These are phyloP conservation scores for Ceratobasidium sp. DNA, from an alignment of 1,284 basidiomycete species.

Conservation along the genomic window DNA sequence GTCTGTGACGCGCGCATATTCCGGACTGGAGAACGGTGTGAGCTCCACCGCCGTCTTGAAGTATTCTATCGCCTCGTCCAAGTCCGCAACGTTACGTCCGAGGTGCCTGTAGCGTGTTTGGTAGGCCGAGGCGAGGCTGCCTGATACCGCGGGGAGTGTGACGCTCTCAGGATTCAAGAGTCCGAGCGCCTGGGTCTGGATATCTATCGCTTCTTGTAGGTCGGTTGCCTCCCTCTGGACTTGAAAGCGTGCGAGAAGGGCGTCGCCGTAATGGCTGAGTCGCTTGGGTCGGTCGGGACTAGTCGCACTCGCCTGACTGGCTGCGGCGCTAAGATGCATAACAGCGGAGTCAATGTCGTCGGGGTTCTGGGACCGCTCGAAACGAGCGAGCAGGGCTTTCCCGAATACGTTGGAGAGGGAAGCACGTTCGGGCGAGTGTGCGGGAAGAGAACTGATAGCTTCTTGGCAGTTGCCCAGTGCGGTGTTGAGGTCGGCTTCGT, in stretches of 20 bases:
- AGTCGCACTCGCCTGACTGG: not conserved
- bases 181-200: not conserved
- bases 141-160: not conserved
- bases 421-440: constrained; percentile 4
- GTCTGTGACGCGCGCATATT: constrained; percentile 13
- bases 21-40: constrained; percentile 24
- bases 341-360: constrained; percentile 8
- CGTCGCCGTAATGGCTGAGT: constrained; percentile 20
- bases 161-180: constrained; percentile 3
- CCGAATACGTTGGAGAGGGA: constrained; percentile 5
- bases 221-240: not conserved
- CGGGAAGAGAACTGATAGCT: not conserved
- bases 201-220: constrained; percentile 12
- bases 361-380: not conserved
- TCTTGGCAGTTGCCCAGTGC: constrained; percentile 11
- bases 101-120: constrained; percentile 4
- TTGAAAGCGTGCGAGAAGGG: constrained; percentile 17
- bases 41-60: constrained; percentile 24
- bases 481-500: not conserved
- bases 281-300: constrained; percentile 36
- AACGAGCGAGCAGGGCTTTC: constrained; percentile 8
- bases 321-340: not conserved
- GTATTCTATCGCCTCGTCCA: constrained; percentile 21
- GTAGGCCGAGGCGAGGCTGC: constrained; percentile 29
- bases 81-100: constrained; percentile 4